These are phyloP conservation scores for Termitomyces sp. DNA, from an alignment of 768 basidiomycete genomes.

Conservation along the genomic window DNA sequence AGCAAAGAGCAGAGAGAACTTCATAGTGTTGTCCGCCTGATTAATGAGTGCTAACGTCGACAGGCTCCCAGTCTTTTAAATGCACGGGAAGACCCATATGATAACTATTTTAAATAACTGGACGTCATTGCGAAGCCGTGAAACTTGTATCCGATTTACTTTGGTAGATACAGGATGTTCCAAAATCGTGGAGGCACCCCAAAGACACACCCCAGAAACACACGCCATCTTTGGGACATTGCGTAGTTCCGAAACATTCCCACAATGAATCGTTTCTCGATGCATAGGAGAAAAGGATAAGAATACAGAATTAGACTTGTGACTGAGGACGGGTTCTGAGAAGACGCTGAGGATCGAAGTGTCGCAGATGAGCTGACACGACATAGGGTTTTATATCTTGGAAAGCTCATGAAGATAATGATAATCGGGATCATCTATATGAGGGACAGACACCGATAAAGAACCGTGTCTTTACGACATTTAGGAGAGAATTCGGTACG, in stretches of 20 bases:
- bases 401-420: neutral
- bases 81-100: neutral
- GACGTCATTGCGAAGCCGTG: neutral
- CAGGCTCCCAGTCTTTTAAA: neutral
- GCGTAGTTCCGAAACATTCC: neutral
- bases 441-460: neutral
- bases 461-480: neutral
- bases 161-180: neutral
- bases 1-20: neutral
- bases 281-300: neutral
- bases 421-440: neutral
- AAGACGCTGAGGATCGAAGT: neutral
- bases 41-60: neutral
- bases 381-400: too few species aligned
- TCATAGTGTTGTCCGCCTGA: conserved; percentile 3
- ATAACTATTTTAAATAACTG: neutral
- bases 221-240: neutral
- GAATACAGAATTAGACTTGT: neutral
- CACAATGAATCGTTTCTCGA: neutral
- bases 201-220: neutral
- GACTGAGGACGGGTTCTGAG: too few species aligned
- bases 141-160: neutral
- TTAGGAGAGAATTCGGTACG: neutral
- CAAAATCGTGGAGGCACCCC: neutral
- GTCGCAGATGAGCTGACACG: neutral